phyloP scores from a whole-genome alignment of 495 filamentous ascomycete species.

The Podospora anserina region DNA sequence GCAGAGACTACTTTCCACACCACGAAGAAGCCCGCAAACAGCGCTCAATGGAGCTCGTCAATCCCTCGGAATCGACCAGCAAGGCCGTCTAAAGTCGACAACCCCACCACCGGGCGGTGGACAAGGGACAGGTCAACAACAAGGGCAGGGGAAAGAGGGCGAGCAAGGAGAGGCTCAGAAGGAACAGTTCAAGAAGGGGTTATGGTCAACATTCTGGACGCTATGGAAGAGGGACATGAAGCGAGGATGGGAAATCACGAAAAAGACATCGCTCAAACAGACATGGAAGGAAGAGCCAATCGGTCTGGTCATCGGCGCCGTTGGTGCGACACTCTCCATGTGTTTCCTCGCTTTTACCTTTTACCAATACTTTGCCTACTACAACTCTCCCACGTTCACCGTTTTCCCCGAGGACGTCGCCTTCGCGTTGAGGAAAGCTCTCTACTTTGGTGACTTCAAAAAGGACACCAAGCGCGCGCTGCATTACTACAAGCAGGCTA shows the following conservation, averaged over 20 bases:
- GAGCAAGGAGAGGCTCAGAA: constrained; percentile 5
- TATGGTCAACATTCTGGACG: constrained; percentile 15
- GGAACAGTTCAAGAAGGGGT: constrained; percentile 22
- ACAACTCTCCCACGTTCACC: constrained; percentile 52
- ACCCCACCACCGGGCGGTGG: not conserved
- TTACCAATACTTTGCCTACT: constrained; percentile 59
- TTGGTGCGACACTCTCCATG: constrained; percentile 12
- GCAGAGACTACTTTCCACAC: constrained; percentile 8
- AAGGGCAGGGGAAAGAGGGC: not conserved
- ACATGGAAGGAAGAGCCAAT: constrained; percentile 38
- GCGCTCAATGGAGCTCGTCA: constrained; percentile 9
- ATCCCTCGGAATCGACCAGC: not conserved
- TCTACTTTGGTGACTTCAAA: constrained; percentile 79
- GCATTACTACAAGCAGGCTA: constrained; percentile 74
- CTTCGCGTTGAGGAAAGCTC: constrained; percentile 72
- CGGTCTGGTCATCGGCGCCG: constrained; percentile 40
- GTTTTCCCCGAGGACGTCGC: constrained; percentile 79
- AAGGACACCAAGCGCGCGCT: constrained; percentile 70
- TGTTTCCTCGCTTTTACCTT: constrained; percentile 1
- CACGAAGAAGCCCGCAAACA: constrained; percentile 8
- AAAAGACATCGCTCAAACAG: constrained; percentile 31
- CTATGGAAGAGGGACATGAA: constrained; percentile 23
- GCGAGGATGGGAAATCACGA: constrained; percentile 26
- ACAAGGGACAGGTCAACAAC: constrained; percentile 8
- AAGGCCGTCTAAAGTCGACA: constrained; percentile 26